phyloP scores from a whole-genome alignment of 805 yeast genomes.

The Kazachstania viticola region DNA sequence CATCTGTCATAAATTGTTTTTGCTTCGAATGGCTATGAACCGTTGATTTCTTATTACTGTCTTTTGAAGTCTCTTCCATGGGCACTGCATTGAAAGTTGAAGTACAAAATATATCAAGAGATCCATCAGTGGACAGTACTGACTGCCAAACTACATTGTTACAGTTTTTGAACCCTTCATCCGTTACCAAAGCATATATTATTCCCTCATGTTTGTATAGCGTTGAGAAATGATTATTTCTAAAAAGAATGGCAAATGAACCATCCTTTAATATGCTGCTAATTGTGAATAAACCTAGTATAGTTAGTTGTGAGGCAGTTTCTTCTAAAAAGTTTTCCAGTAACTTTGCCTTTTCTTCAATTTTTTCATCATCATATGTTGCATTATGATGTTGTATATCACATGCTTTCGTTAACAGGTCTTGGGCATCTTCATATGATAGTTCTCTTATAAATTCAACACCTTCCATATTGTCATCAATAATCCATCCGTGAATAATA shows the following conservation, averaged over 20 bases:
- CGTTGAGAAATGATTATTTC: constrained; percentile 85
- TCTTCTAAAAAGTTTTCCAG: constrained; percentile 38
- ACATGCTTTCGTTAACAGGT: constrained; percentile 35
- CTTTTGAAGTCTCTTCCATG: neutral
- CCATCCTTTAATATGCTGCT: constrained; percentile 34
- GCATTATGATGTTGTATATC: constrained; percentile 21
- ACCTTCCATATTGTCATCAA: constrained; percentile 29
- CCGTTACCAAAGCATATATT: constrained; percentile 63
- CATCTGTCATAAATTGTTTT: constrained; percentile 21
- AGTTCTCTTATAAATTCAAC: constrained; percentile 24
- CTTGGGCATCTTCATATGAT: constrained; percentile 51
- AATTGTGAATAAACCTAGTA: constrained; percentile 43
- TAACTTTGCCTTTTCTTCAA: too few species aligned
- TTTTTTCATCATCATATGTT: constrained; percentile 21
- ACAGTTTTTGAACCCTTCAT: constrained; percentile 45
- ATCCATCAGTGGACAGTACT: constrained; percentile 51
- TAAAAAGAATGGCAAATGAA: constrained; percentile 60
- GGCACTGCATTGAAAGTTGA: constrained; percentile 38
- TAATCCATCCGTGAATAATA: constrained; percentile 77
- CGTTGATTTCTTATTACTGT: neutral
- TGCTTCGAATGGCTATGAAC: neutral
- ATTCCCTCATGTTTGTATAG: constrained; percentile 37
- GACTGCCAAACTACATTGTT: constrained; percentile 68
- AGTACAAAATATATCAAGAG: constrained; percentile 50
- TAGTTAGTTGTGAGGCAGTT: constrained; percentile 66